Evolutionary conservation across 768 basidiomycete species (phyloP), one percentile per base, ranked within the genome.

Genomic region (Tephrocybe sp.): DNA sequence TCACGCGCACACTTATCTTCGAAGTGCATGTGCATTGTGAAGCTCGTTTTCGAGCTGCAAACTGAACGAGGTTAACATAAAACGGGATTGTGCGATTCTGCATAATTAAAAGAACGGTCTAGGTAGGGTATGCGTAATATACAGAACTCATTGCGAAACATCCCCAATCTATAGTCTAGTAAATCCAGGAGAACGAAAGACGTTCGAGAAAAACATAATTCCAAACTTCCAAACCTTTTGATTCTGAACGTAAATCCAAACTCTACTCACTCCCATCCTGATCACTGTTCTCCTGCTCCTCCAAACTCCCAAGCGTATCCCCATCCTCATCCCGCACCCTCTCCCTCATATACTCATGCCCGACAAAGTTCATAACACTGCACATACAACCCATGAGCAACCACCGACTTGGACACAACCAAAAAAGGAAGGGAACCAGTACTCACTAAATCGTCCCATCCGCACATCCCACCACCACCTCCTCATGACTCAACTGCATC

Each of bases 361-460:
- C 71, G 35, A 72, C 64, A 57, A 72, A 72, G 36, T 61, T 70
- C 68, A 72, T 68, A 9, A 71, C 66, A 51, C 69, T 70, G 17
- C 12, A 2, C 46, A 44, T 17, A 1, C 16, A 35, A 13, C 23
- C 11, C 3, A n/a, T n/a, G 32, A 49, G 23, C 20, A 38, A 26
- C 30, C 9, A 35, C 9, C 20, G 23, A 39, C 33, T 56, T 91
- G 90, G 95, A 89, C 54, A 88, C 33, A 48, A 35, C 39, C 39
- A 30, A 14, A 46, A 35, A 17, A 26, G 45, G 17, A 26, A 17
- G 22, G 33, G 33, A 44, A 49, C 31, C 32, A 56, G n/a, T 12
- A 74, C 89, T 71, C 55, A 93, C 90, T 93, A 93, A 59, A 93
- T 93, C 3, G 89, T 91, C 12, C 91, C 91, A 66, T 93, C 91